phyloP scores from a whole-genome alignment of 164 flowering plant genomes.

The Magnolia officinalis region DNA sequence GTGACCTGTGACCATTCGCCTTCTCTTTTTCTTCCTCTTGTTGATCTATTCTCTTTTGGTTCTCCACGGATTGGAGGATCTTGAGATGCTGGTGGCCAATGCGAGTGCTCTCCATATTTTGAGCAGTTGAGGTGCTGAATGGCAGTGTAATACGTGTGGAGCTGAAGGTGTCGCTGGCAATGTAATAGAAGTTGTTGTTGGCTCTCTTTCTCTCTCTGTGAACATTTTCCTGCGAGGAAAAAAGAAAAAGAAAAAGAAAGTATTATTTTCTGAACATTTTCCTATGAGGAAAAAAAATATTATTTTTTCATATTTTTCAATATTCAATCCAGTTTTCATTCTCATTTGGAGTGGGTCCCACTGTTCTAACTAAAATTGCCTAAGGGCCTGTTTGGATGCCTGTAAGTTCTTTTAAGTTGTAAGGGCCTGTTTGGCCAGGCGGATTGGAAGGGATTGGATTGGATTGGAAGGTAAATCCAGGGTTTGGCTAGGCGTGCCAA shows the following conservation, averaged over 20 bases:
- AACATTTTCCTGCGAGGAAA: too few relatives aligned
- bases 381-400: too few relatives aligned
- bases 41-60: neutral
- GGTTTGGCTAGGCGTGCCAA: too few relatives aligned
- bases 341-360: neutral
- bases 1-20: neutral
- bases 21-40: neutral
- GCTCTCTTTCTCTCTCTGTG: neutral
- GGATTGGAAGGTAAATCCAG: too few relatives aligned
- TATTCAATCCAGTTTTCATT: neutral
- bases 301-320: neutral
- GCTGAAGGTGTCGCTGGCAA: neutral
- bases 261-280: neutral
- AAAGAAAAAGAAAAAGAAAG: too few relatives aligned
- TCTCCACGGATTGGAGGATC: neutral
- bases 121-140: constrained; percentile 7
- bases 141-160: neutral
- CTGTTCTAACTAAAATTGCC: too few relatives aligned
- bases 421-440: too few relatives aligned
- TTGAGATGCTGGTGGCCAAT: neutral
- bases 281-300: neutral
- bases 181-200: neutral
- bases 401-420: too few relatives aligned
- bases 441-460: too few relatives aligned
- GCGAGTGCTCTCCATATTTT: constrained; percentile 2